Base-by-base conservation (phyloP, 2,329 filamentous ascomycete species). In the Cytospora leucostoma region DNA sequence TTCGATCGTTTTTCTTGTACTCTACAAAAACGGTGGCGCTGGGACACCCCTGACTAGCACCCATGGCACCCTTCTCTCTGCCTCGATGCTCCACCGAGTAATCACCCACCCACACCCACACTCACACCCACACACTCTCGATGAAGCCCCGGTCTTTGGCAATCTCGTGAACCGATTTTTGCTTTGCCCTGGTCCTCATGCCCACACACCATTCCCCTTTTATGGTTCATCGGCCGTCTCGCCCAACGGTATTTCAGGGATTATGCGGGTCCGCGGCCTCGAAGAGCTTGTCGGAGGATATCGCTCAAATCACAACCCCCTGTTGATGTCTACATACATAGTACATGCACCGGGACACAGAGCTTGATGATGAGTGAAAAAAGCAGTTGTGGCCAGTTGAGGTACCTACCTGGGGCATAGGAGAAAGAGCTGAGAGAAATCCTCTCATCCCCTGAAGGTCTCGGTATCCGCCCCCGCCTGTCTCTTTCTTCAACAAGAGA, bases 101-200 rank as follows among this genome's bases (percentile, higher is more conserved):
- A 58, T 58, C 57, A 65, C 37, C 54, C 61, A 56, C 61, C 64
- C 64, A 47, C 40, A 40, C 44, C 40, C 40, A 15, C 38, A 13
- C 15, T 17, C 40, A n/a, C 40, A 47, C 40, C 44, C 44, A 47
- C 44, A 65, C 61, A 55, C 33, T 61, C 49, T 55, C 61, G 35
- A 40, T 53, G 38, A 61, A 44, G 52, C 63, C 72, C 74, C 70
- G 73, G 76, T 76, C 74, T 69, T 70, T 71, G 70, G 75, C 74
- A 79, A 79, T 80, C 76, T 80, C 75, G 73, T 76, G 76, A 79
- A 79, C 77, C 75, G 74, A 77, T 73, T 76, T 77, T 76, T 73
- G 74, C 59, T 64, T 61, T 66, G 66, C 63, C 66, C 64, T 66
- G 62, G 65, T 53, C 69, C 71, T 71, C 71, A 71, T 73, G 72